Evolutionary conservation across 2,329 filamentous ascomycete species (phyloP).

Genomic region (Hymenoscyphus infarciens): DNA sequence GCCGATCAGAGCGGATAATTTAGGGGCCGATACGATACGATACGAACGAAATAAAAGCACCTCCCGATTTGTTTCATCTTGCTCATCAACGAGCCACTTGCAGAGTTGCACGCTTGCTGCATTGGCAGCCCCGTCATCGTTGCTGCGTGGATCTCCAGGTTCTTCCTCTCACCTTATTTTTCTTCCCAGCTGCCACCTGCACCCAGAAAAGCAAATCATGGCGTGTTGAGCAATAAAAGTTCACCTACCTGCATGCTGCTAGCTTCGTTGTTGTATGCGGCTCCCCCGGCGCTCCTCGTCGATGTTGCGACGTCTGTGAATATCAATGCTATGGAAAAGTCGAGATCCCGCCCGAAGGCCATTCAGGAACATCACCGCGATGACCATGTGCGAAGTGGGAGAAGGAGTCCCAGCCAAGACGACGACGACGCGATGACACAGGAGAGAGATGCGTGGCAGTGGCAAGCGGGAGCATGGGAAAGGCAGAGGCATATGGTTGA

Average conservation of each 20-base stretch:
- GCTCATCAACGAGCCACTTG: constrained; percentile 1
- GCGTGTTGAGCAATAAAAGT: constrained; percentile 22
- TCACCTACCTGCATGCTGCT: constrained; percentile 3
- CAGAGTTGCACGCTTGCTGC: constrained; percentile 5
- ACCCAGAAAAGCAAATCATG: constrained; percentile 19
- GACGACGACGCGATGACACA: constrained; percentile 21
- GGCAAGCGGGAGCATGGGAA: constrained; percentile 6
- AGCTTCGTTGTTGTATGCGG: constrained; percentile 20
- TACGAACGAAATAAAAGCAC: not conserved
- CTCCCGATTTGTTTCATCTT: constrained; percentile 1
- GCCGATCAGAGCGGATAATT: constrained; percentile 3
- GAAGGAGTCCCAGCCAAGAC: constrained; percentile 3
- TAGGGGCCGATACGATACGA: constrained; percentile 2
- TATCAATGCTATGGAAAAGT: constrained; percentile 31
- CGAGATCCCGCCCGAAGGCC: constrained; percentile 23
- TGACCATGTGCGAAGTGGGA: constrained; percentile 24
- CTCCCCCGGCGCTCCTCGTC: constrained; percentile 21
- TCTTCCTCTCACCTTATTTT: constrained; percentile 2
- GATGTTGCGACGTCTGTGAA: constrained; percentile 23
- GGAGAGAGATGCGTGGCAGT: constrained; percentile 19
- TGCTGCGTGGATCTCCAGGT: constrained; percentile 2
- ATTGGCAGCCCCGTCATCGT: constrained; percentile 4
- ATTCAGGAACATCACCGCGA: constrained; percentile 20
- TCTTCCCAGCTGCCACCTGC: not conserved
- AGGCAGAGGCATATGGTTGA: not conserved